Base-by-base conservation (phyloP, 352 stramenopile genomes). In the Globisporangium spiculum region DNA sequence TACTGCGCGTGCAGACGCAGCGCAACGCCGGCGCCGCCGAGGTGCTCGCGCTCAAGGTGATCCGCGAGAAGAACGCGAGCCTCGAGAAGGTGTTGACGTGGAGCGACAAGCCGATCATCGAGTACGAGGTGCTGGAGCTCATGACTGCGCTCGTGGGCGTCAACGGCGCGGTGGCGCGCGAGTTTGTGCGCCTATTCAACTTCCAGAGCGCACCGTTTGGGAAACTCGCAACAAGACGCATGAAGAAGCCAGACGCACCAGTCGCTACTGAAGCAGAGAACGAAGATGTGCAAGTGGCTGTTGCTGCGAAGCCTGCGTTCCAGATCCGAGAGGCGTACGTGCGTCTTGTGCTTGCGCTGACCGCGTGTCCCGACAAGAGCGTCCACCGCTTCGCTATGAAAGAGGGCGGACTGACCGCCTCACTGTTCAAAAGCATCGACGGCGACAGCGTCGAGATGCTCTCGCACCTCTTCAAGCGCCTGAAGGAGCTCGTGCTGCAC, bases 41-140 rank as follows among this genome's bases (percentile, higher is more conserved):
- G 68, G 72, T 73, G 0, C 71, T 93, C n/a, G 85, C 85, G 46
- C 72, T 92, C 46, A 75, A 79, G 41, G 65, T 94, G 3, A 69
- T 94, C 36, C 86, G 84, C 34, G 88, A 93, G 46, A 93, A 92
- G 74, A 76, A 71, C 55, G 66, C 75, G 60, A 70, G 69, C 41
- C 71, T 94, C 3, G 81, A 92, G 66, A 96, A 92, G 68, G 63
- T 89, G 59, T 66, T 96, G 44, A 84, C 82, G 52, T 96, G 88
- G 88, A 94, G 83, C 63, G 88, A 96, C 78, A 94, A 94, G 74
- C 88, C 88, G 16, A 60, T 84, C 18, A 87, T 96, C 61, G 85
- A 90, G 64, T 91, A 83, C 69, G 75, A 82, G 48, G 83, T 85
- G 32, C 79, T 96, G 56, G 65, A 88, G 66, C 72, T 96, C 44